phyloP scores from a whole-genome alignment of 495 filamentous ascomycete species.

The Rhypophila decipiens region DNA sequence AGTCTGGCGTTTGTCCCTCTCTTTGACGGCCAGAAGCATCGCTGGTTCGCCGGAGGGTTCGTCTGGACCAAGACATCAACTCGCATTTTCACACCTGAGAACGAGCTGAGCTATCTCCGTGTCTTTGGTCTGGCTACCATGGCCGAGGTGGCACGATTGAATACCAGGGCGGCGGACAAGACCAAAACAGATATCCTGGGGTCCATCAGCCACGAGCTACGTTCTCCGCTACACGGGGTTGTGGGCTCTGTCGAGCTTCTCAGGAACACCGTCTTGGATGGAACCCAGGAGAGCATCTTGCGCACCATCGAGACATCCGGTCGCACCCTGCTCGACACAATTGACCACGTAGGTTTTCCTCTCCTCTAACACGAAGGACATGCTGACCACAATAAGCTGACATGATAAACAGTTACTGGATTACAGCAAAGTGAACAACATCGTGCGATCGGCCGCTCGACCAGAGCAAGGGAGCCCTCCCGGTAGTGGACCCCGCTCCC shows the following conservation, averaged over 20 bases:
- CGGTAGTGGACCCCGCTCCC: too few relatives aligned
- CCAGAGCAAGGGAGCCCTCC: too few relatives aligned
- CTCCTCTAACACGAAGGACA: neutral
- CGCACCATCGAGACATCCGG: conserved; percentile 68
- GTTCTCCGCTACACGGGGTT: conserved; percentile 70
- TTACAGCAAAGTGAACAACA: conserved; percentile 61
- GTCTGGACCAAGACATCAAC: conserved; percentile 49
- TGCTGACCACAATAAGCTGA: conserved; percentile 6
- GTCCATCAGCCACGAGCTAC: conserved; percentile 68
- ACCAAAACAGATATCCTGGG: conserved; percentile 65
- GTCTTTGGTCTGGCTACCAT: conserved; percentile 54
- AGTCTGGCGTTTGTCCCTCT: conserved; percentile 54
- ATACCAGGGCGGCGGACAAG: conserved; percentile 29
- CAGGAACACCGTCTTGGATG: conserved; percentile 44
- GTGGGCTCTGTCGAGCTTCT: conserved; percentile 64
- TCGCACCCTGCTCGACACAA: conserved; percentile 68
- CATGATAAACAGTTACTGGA: conserved; percentile 44
- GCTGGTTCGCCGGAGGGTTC: conserved; percentile 63
- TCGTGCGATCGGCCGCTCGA: conserved; percentile 8
- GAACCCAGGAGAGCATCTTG: conserved; percentile 54
- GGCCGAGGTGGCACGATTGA: conserved; percentile 48
- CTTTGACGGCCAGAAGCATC: conserved; percentile 56
- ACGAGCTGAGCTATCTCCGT: conserved; percentile 35
- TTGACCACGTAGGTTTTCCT: conserved; percentile 54
- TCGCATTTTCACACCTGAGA: conserved; percentile 40